Evolutionary conservation across 352 stramenopile genomes (phyloP), one percentile per base, ranked within the genome.

Genomic region (Sclerospora graminicola): DNA sequence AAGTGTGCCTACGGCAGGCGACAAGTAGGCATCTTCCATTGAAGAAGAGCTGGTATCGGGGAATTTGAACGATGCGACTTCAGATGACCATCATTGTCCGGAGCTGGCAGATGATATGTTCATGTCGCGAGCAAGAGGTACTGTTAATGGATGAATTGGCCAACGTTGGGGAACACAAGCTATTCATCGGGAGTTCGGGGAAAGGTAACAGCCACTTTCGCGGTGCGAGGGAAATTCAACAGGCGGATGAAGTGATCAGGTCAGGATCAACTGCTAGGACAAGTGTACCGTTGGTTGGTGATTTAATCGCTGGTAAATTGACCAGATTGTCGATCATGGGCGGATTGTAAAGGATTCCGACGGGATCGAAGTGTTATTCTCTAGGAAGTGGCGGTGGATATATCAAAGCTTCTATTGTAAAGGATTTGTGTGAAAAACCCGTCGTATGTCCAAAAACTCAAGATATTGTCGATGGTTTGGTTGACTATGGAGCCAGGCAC

Each of bases 231-330:
- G 64, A 85, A 39, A 73, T 89, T 51, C 74, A 82, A 49, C 62
- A 77, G 16, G 30, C 57, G 0, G 56, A 70, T 10, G 41, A 62
- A 18, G 53, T 71, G 11, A 76, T 89, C 35, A 69, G 60, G 21
- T 82, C 69, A 23, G 69, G 64, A 0, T 60, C 49, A 13, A 62
- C 64, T 13, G 74, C 77, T n/a, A 56, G 57, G 4, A 56, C 54
- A 4, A 34, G 46, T n/a, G 58, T 83, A 9, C 60, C 60, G 30
- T 61, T 82, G 23, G 72, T 89, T 30, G 77, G 77, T 26, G 57
- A 75, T 15, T 67, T 84, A 15, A 72, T 89, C 14, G 63, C 70
- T 1, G 66, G 83, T 28, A 89, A 89, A 85, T 89, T 27, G 69
- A 89, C 14, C 74, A 89, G 50, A 83, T 89, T 20, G 41, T 87